Conservation (phyloP, 2,329 filamentous ascomycete species). For the Botrytis porri region DNA sequence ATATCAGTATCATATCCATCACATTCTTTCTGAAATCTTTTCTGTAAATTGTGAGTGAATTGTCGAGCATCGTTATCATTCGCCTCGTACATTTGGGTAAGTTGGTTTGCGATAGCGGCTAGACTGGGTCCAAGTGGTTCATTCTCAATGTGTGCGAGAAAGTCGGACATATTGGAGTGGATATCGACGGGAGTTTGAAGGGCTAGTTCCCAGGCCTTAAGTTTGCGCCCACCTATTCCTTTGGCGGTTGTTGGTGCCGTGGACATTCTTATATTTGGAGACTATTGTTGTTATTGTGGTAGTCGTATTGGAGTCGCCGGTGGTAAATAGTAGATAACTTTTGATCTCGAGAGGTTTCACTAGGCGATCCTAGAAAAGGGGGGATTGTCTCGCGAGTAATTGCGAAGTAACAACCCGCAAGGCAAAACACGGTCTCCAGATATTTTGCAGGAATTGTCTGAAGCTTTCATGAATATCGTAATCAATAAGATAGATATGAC, state of each 20-base stretch:
- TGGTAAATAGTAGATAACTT: not conserved
- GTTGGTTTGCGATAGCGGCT: not conserved
- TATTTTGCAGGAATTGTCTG: too few species aligned
- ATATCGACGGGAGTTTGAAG: not conserved
- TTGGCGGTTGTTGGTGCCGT: not conserved
- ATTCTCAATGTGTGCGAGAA: not conserved
- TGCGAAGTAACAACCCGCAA: not conserved
- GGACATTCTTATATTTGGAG: not conserved
- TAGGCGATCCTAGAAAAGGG: not conserved
- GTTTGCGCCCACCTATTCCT: not conserved
- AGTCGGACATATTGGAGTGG: not conserved
- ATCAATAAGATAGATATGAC: not conserved
- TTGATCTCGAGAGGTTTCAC: not conserved
- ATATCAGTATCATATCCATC: not conserved
- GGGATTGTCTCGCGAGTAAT: not conserved
- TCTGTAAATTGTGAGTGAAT: not conserved
- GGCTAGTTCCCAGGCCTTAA: not conserved
- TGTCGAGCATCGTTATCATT: not conserved
- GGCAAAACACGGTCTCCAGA: not conserved
- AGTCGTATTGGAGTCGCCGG: not conserved
- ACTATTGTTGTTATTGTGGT: not conserved
- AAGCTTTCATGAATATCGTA: not conserved
- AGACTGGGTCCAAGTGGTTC: not conserved
- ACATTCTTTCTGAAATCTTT: not conserved
- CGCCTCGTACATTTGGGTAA: not conserved